phyloP scores from a whole-genome alignment of 345 rosid genomes.

The Isatis tinctoria region DNA sequence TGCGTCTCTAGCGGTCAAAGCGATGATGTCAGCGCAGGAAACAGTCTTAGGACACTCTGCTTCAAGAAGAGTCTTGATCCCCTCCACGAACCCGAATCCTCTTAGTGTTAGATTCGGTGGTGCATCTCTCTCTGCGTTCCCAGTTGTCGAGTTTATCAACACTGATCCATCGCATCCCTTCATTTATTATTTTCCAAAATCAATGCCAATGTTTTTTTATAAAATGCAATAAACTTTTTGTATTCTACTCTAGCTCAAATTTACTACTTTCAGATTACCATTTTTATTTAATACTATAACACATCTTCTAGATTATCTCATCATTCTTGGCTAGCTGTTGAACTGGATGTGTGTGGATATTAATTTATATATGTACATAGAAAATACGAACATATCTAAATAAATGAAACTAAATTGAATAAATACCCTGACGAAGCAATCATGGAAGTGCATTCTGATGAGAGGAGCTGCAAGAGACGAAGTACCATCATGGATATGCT shows the following conservation, averaged over 20 bases:
- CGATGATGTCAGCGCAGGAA: conserved; percentile 73
- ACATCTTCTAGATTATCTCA: neutral
- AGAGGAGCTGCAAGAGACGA: conserved; percentile 65
- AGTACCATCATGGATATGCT: conserved; percentile 63
- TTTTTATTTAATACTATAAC: too few relatives aligned
- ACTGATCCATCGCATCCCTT: conserved; percentile 94
- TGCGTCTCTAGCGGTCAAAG: conserved; percentile 69
- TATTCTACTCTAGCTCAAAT: neutral
- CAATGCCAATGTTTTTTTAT: neutral
- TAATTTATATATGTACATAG: neutral
- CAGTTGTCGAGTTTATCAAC: conserved; percentile 66
- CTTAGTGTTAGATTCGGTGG: conserved; percentile 63
- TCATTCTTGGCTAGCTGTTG: neutral
- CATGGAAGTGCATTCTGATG: conserved; percentile 87
- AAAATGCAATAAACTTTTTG: neutral
- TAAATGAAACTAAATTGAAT: neutral
- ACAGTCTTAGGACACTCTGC: conserved; percentile 66
- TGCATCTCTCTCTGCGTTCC: conserved; percentile 55
- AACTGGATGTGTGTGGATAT: neutral
- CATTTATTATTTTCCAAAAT: neutral
- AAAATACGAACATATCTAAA: neutral
- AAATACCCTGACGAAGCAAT: conserved; percentile 75
- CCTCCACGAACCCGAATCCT: conserved; percentile 71
- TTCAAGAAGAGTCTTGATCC: conserved; percentile 61
- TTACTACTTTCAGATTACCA: neutral